Conservation (phyloP, 306 rosid species). For the Sindora glabra region DNA sequence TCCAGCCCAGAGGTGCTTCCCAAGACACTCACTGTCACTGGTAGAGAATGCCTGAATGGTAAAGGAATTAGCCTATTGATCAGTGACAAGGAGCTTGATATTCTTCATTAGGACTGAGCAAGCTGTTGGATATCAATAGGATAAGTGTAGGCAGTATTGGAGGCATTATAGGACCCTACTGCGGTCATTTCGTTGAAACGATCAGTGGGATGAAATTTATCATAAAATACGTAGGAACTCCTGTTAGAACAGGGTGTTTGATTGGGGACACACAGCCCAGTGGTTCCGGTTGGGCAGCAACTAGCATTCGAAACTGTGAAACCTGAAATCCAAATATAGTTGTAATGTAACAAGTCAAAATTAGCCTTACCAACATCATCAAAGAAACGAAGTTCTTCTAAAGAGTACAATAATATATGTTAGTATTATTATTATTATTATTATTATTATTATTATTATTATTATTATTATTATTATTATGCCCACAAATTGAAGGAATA, state of each 20-base stretch:
- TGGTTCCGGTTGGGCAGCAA: slow-evolving; percentile 21
- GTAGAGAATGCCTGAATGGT: too few relatives aligned
- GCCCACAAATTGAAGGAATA: too few relatives aligned
- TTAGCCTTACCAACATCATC: not conserved
- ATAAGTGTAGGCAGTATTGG: not conserved
- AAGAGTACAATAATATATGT: too few relatives aligned
- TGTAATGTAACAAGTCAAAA: not conserved
- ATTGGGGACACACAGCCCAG: slow-evolving; percentile 17
- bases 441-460: too few relatives aligned
- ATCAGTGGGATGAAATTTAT: slow-evolving; percentile 39
- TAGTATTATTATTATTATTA: too few relatives aligned
- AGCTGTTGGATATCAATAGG: slow-evolving; percentile 29
- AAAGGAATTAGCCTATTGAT: not conserved
- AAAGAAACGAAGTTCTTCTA: too few relatives aligned
- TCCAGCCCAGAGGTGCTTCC: too few relatives aligned
- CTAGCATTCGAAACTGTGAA: not conserved
- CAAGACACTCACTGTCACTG: too few relatives aligned
- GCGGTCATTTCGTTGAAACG: not conserved
- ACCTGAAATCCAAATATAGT: too few relatives aligned
- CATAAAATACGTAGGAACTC: slow-evolving; percentile 12
- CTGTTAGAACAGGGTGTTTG: slow-evolving; percentile 18
- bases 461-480: too few relatives aligned
- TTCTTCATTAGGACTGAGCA: not conserved
- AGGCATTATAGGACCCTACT: not conserved
- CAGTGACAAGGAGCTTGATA: not conserved